Conservation (phyloP, 805 yeast genomes). For the Saccharomycopsis oosterbeekiorum region DNA sequence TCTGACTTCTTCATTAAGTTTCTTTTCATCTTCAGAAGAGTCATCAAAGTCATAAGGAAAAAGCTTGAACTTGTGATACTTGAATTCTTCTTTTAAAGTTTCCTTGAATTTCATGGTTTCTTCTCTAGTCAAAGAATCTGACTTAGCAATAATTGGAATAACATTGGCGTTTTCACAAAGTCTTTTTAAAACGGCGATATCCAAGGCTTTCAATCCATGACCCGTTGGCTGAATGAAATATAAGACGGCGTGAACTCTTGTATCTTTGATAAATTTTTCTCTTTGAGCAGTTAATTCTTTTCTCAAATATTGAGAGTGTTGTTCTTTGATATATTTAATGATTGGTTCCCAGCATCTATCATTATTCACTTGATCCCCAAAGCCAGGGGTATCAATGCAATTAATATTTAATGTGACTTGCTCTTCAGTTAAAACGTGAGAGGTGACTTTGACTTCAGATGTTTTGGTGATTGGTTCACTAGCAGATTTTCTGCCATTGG, state of each 20-base stretch:
- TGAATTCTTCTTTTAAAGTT: slow-evolving; percentile 66
- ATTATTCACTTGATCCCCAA: slow-evolving; percentile 93
- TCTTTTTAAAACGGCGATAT: slow-evolving; percentile 71
- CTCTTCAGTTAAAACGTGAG: slow-evolving; percentile 71
- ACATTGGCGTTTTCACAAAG: slow-evolving; percentile 86
- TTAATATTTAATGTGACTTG: slow-evolving; percentile 79
- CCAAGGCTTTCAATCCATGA: slow-evolving; percentile 75
- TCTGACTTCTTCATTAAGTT: slow-evolving; percentile 64
- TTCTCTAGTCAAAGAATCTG: slow-evolving; percentile 78
- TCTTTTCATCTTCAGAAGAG: slow-evolving; percentile 26
- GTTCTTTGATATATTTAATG: slow-evolving; percentile 89
- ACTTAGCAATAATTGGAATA: slow-evolving; percentile 90
- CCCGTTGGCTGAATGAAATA: slow-evolving; percentile 88
- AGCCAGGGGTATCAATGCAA: slow-evolving; percentile 95
- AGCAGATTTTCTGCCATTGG: slow-evolving; percentile 60
- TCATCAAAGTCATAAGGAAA: slow-evolving; percentile 77
- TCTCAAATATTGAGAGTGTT: slow-evolving; percentile 82
- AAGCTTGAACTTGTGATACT: slow-evolving; percentile 58
- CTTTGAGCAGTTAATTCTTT: slow-evolving; percentile 92
- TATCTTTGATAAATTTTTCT: slow-evolving; percentile 57
- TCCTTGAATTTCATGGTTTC: slow-evolving; percentile 78
- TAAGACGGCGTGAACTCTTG: slow-evolving; percentile 88
- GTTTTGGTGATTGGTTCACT: slow-evolving; percentile 52
- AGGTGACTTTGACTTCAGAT: slow-evolving; percentile 65
- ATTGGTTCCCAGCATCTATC: slow-evolving; percentile 96